These are phyloP conservation scores for Alternaria sp. DNA, from an alignment of 2,329 filamentous ascomycete species.

Conservation along the genomic window DNA sequence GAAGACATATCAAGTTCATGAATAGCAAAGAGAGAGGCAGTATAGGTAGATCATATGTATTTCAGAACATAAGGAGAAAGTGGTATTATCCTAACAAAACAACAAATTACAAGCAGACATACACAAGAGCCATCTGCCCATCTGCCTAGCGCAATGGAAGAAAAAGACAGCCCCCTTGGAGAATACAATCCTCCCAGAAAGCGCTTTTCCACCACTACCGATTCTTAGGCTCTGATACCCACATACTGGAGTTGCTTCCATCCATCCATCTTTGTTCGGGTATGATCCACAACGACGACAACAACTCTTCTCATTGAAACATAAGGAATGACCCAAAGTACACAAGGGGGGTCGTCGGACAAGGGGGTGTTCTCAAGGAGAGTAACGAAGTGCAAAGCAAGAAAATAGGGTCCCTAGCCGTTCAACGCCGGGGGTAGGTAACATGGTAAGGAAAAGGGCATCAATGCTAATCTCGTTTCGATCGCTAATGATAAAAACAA, in stretches of 20 bases:
- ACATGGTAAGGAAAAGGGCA: constrained; percentile 16
- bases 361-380: constrained; percentile 13
- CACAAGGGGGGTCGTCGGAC: background rate
- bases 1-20: background rate
- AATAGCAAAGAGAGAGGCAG: background rate
- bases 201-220: background rate
- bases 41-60: background rate
- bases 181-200: background rate
- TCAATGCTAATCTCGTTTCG: constrained; percentile 23
- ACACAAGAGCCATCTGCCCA: constrained; percentile 7
- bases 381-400: constrained; percentile 6
- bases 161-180: background rate
- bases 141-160: background rate
- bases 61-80: constrained; percentile 12
- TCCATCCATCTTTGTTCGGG: constrained; percentile 1
- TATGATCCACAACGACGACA: background rate
- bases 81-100: constrained; percentile 26
- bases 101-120: constrained; percentile 22
- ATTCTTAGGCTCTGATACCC: background rate
- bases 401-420: background rate
- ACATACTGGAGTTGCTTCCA: background rate
- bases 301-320: background rate
- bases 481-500: constrained; percentile 22
- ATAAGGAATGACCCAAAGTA: constrained; percentile 1
- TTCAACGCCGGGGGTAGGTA: constrained; percentile 15